Evolutionary conservation across 2,329 filamentous ascomycete species (phyloP).

Genomic region (Talaromyces sp.): DNA sequence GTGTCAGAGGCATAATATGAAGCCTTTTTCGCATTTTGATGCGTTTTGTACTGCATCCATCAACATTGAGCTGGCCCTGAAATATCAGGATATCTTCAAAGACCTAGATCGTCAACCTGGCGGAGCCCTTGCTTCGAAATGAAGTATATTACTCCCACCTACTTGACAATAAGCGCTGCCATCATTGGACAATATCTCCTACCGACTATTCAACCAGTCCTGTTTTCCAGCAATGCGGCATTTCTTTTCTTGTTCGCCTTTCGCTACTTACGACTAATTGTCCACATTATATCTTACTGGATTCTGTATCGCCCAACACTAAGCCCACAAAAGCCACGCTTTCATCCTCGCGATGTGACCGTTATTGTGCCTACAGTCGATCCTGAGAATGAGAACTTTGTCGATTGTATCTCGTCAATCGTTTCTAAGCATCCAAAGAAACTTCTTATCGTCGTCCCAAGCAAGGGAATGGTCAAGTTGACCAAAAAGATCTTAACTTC

Average conservation of each 20-base stretch:
- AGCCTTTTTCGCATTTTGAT: neutral
- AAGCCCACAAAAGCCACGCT: slow-evolving; percentile 27
- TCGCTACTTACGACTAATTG: slow-evolving; percentile 48
- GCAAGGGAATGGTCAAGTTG: slow-evolving; percentile 22
- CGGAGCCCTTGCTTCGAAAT: neutral
- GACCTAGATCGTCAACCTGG: neutral
- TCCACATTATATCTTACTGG: slow-evolving; percentile 43
- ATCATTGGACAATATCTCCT: neutral
- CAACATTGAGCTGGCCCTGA: neutral
- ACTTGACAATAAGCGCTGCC: neutral
- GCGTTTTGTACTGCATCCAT: neutral
- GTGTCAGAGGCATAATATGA: neutral
- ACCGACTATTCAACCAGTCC: neutral
- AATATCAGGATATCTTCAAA: neutral
- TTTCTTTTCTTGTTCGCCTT: slow-evolving; percentile 43
- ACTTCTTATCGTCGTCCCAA: slow-evolving; percentile 49
- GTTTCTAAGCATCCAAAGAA: slow-evolving; percentile 38
- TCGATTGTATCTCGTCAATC: slow-evolving; percentile 41
- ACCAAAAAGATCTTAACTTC: neutral
- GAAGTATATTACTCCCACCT: neutral
- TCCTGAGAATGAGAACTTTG: slow-evolving; percentile 42
- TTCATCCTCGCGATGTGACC: slow-evolving; percentile 44
- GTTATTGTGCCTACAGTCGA: slow-evolving; percentile 54
- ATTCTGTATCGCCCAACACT: slow-evolving; percentile 38
- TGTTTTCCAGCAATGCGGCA: neutral